phyloP scores from a whole-genome alignment of 2,329 filamentous ascomycete species.

The Neocatenulostroma microsporum region DNA sequence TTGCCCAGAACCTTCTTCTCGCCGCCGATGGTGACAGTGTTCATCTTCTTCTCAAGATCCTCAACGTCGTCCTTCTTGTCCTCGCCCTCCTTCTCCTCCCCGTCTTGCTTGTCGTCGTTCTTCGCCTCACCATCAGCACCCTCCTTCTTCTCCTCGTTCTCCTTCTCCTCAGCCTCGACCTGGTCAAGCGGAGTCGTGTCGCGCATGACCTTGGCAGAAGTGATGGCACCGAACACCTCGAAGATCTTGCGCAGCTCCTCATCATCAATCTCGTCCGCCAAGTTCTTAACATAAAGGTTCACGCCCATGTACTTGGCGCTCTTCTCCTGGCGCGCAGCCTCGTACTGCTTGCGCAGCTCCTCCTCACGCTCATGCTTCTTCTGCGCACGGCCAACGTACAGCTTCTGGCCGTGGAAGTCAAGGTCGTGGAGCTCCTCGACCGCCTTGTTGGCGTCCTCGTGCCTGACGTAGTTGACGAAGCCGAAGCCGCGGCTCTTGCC shows the following conservation, averaged over 20 bases:
- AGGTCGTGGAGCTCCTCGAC: constrained; percentile 88
- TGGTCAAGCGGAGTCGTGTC: constrained; percentile 55
- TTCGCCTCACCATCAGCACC: constrained; percentile 48
- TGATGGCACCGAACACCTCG: constrained; percentile 84
- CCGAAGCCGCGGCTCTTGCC: constrained; percentile 93
- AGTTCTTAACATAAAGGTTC: constrained; percentile 99
- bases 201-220: constrained; percentile 98
- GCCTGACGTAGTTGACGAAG: constrained; percentile 89
- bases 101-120: constrained; percentile 50
- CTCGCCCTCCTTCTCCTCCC: constrained; percentile 48
- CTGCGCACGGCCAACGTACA: constrained; percentile 96
- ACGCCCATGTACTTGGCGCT: constrained; percentile 99
- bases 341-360: constrained; percentile 97
- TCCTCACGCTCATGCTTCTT: constrained; percentile 99
- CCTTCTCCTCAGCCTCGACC: constrained; percentile 31
- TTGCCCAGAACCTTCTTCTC: constrained; percentile 71
- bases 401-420: constrained; percentile 87
- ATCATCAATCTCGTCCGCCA: constrained; percentile 93
- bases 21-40: constrained; percentile 48
- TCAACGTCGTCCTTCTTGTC: constrained; percentile 50
- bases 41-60: constrained; percentile 43
- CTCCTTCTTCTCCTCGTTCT: constrained; percentile 40
- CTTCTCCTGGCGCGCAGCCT: constrained; percentile 95
- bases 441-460: constrained; percentile 76
- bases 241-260: constrained; percentile 96